Evolutionary conservation across 73 alveolate species (phyloP).

Genomic region (Paramecium caudatum): DNA sequence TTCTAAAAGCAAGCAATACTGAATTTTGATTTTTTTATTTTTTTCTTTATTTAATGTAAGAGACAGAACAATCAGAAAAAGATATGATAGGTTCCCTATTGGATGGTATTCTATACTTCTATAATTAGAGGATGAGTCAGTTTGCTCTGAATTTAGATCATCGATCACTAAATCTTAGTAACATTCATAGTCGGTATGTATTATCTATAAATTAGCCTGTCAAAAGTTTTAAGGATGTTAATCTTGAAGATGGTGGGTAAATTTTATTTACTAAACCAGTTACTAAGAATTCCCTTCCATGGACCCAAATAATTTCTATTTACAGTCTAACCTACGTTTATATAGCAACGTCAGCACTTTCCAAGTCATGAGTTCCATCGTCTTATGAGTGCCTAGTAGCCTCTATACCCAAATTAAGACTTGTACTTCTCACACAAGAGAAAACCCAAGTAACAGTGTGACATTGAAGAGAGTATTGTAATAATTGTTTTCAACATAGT

Average conservation of each 20-base stretch:
- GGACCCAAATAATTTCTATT: slow-evolving; percentile 25
- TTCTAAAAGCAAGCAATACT: slow-evolving; percentile 28
- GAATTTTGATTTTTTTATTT: slow-evolving; percentile 34
- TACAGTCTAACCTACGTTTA: slow-evolving; percentile 17
- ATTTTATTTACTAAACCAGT: not conserved
- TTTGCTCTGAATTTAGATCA: slow-evolving; percentile 58
- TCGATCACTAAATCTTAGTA: slow-evolving; percentile 50
- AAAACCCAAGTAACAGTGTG: slow-evolving; percentile 1
- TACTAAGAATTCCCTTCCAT: slow-evolving; percentile 48
- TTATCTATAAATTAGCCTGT: slow-evolving; percentile 19
- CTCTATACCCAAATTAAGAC: slow-evolving; percentile 26
- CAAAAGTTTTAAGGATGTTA: slow-evolving; percentile 32
- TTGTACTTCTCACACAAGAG: slow-evolving; percentile 52
- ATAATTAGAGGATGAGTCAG: slow-evolving; percentile 23
- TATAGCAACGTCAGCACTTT: not conserved
- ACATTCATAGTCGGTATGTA: slow-evolving; percentile 35
- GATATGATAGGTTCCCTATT: slow-evolving; percentile 69
- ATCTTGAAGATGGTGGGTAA: not conserved
- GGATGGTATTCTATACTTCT: slow-evolving; percentile 24
- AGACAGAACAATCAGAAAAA: slow-evolving; percentile 60
- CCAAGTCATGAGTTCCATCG: slow-evolving; percentile 43
- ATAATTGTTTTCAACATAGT: not conserved
- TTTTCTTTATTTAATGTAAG: slow-evolving; percentile 15
- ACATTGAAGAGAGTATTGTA: not conserved
- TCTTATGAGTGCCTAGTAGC: not conserved